These are phyloP conservation scores for Tolypocladium cylindrosporum DNA, from an alignment of 2,329 filamentous ascomycete species.

Conservation along the genomic window DNA sequence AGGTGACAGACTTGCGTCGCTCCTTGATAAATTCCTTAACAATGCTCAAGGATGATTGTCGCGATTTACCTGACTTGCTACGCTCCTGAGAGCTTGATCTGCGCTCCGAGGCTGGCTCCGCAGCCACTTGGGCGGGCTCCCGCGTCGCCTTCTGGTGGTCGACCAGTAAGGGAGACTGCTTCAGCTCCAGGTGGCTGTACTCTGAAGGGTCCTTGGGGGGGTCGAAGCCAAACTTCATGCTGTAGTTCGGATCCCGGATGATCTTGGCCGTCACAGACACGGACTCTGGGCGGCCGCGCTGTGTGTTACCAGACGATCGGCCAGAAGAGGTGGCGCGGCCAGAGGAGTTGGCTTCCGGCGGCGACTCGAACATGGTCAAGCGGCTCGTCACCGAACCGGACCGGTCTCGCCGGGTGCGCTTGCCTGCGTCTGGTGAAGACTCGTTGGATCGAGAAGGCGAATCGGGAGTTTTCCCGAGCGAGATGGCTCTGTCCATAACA, in stretches of 20 bases:
- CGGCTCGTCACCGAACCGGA: slow-evolving; percentile 46
- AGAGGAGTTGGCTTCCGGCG: slow-evolving; percentile 11
- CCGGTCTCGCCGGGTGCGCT: slow-evolving; percentile 29
- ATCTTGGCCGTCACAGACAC: slow-evolving; percentile 86
- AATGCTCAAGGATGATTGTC: slow-evolving; percentile 49
- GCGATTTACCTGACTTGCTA: slow-evolving; percentile 27
- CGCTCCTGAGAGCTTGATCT: slow-evolving; percentile 25
- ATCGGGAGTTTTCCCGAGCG: slow-evolving; percentile 21
- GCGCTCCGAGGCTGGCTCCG: slow-evolving; percentile 27
- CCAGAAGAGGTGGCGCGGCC: slow-evolving; percentile 10
- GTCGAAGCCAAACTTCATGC: slow-evolving; percentile 29
- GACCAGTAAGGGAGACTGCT: slow-evolving; percentile 49
- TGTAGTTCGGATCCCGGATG: slow-evolving; percentile 51
- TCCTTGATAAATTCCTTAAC: slow-evolving; percentile 55
- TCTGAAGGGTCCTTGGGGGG: slow-evolving; percentile 31
- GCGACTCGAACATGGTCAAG: slow-evolving; percentile 43
- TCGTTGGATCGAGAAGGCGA: slow-evolving; percentile 33
- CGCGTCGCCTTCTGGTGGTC: slow-evolving; percentile 36
- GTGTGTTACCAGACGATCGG: slow-evolving; percentile 17
- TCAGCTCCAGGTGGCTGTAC: slow-evolving; percentile 39
- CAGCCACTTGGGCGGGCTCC: slow-evolving; percentile 14
- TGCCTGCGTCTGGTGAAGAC: slow-evolving; percentile 33
- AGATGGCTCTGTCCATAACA: slow-evolving; percentile 32
- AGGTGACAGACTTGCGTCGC: slow-evolving; percentile 40
- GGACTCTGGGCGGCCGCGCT: slow-evolving; percentile 54